These are phyloP conservation scores for Pseudogymnoascus sp. DNA, from an alignment of 2,329 filamentous ascomycete genomes.

Conservation along the genomic window DNA sequence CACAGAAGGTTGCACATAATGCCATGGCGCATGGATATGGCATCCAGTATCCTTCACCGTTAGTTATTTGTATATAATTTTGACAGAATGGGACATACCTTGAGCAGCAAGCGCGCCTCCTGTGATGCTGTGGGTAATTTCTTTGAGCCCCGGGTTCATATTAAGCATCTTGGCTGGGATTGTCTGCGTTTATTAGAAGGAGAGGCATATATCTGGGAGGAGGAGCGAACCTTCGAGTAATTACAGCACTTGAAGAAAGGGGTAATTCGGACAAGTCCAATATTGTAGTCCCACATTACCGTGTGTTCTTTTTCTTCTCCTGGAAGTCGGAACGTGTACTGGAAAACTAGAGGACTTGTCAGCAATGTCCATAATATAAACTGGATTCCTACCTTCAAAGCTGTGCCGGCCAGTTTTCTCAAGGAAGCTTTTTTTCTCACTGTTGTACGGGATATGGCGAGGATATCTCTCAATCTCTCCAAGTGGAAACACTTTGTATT, in stretches of 20 bases:
- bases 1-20: slow-evolving; percentile 84
- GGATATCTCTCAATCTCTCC: slow-evolving; percentile 54
- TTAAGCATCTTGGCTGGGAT: slow-evolving; percentile 76
- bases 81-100: slow-evolving; percentile 44
- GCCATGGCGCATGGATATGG: slow-evolving; percentile 80
- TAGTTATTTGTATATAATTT: slow-evolving; percentile 4
- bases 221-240: slow-evolving; percentile 66
- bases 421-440: slow-evolving; percentile 83
- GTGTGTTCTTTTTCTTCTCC: slow-evolving; percentile 59
- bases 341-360: slow-evolving; percentile 55
- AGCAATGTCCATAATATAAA: slow-evolving; percentile 16
- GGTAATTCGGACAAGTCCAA: slow-evolving; percentile 87
- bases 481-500: slow-evolving; percentile 60
- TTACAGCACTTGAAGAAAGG: slow-evolving; percentile 88
- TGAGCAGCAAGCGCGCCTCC: slow-evolving; percentile 85
- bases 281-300: slow-evolving; percentile 96
- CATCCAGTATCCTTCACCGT: slow-evolving; percentile 83
- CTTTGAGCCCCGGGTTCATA: slow-evolving; percentile 70
- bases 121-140: slow-evolving; percentile 92
- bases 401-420: slow-evolving; percentile 80
- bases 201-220: not conserved
- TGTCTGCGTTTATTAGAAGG: slow-evolving; percentile 50
- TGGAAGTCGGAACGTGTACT: slow-evolving; percentile 72
- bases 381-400: slow-evolving; percentile 64
- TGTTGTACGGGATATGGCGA: slow-evolving; percentile 86